Base-by-base conservation (phyloP, 2,329 filamentous ascomycete genomes). In the Pseudocercospora eumusae region DNA sequence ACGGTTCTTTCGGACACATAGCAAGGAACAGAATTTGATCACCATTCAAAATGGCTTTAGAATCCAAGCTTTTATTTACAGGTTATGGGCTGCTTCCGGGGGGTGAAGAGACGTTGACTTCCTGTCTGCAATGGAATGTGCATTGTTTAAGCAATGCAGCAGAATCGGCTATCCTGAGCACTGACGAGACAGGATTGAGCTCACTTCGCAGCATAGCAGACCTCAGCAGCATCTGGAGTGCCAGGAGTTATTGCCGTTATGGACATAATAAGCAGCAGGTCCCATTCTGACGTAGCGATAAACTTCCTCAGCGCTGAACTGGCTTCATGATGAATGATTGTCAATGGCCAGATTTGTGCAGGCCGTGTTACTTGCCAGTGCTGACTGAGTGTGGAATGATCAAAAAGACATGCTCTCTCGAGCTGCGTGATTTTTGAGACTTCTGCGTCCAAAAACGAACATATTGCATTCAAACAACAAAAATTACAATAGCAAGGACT, bases 401-500 rank as follows among this genome's bases (percentile, higher is more conserved):
- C 18, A 20, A 47, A 47, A 47, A 23, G n/a, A 40, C 15, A 40
- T 40, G n/a, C 36, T 40, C 31, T 33, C 13, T 33, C 11, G 31
- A 33, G 11, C 31, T 33, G 11, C 2, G 36, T 40, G 15, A 2
- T 5, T 7, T n/a, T 1, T 18, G 15, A 18, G 36, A 2, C 15
- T 18, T 7, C 7, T 18, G 15, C 15, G 4, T 25, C 25, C 8
- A 31, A 31, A 25, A 28, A 15, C 23, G n/a, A 23, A 18, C 20
- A 49, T 23, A 7, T 6, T 13, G n/a, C 20, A 25, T n/a, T 8
- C 20, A 23, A 25, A 49, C 45, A 11, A 57, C 21, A 57, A 54
- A 54, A 54, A 45, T 45, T 13, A 44, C 42, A 11, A 10, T 25
- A 53, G 45, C 40, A 27, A 45, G 52, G 40, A 23, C 52, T 21